Base-by-base conservation (phyloP, 352 stramenopile genomes). In the Pythium rhizo-oryzae region DNA sequence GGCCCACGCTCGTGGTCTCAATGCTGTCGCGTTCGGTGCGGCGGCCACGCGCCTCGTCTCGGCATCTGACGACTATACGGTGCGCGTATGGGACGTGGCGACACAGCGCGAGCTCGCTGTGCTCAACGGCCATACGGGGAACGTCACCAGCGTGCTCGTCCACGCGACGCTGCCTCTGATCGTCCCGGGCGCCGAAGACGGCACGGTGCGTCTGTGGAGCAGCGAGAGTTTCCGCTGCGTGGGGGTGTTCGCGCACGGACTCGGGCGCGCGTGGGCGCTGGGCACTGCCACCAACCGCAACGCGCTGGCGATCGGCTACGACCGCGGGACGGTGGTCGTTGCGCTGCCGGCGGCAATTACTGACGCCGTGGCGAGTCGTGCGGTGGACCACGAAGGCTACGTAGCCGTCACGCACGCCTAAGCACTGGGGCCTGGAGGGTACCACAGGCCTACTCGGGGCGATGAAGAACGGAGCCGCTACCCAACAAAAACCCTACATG, bases 31-130 rank as follows among this genome's bases (percentile, higher is more conserved):
- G 71, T 98, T 98, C 74, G 92, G 98, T 65, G 21, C 28, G 8
- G 15, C 53, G 18, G 96, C 96, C 59, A 90, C 93, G 4, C 97
- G 97, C 70, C 87, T 99, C 65, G 59, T 98, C 5, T 94, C 82
- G n/a, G 91, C 90, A 24, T 86, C 91, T 0, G 91, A 98, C 72
- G 75, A 98, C 82, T 79, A 83, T 35, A 97, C 90, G 28, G 82
- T 98, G 18, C 95, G 96, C 52, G 96, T 98, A 72, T 99, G 94
- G 92, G 94, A 98, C 81, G 97, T 98, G 76, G 69, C 97, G 84
- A 98, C 93, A 11, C 97, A 97, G 71, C 89, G 74, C 11, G 96
- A 94, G 66, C 87, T 98, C 24, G 61, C 61, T 7, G 95, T 86
- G 25, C 81, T 99, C 13, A 90, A 98, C 50, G 96, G 94, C 60